Evolutionary conservation across 352 stramenopile genomes (phyloP).

Genomic region (Pythium utonaiense): DNA sequence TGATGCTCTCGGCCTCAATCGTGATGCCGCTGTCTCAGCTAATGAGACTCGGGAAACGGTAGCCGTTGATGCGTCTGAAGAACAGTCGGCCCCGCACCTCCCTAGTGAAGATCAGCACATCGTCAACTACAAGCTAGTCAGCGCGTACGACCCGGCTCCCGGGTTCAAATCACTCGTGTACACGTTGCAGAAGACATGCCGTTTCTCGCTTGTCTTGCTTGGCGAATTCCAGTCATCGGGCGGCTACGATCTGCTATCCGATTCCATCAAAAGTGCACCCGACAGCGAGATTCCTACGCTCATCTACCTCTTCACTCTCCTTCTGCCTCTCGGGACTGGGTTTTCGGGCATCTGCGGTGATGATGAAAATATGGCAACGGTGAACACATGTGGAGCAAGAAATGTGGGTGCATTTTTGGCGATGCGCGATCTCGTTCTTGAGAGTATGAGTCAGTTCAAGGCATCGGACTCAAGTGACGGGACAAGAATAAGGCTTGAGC

Average conservation of each 20-base stretch:
- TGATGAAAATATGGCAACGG: constrained; percentile 36
- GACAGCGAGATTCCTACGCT: constrained; percentile 42
- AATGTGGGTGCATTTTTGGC: constrained; percentile 62
- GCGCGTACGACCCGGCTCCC: constrained; percentile 43
- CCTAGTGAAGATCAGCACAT: constrained; percentile 1
- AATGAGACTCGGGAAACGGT: constrained; percentile 7
- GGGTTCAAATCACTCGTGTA: constrained; percentile 55
- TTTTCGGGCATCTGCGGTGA: constrained; percentile 34
- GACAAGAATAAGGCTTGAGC: constrained; percentile 28
- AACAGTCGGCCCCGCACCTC: neutral
- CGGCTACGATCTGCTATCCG: constrained; percentile 53
- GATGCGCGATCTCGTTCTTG: constrained; percentile 64
- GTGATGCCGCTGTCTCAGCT: neutral
- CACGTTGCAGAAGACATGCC: constrained; percentile 59
- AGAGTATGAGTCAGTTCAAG: constrained; percentile 37
- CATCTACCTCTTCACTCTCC: constrained; percentile 46
- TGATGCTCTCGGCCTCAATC: constrained; percentile 55
- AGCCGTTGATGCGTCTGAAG: neutral
- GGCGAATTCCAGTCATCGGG: constrained; percentile 63
- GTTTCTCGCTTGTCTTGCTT: constrained; percentile 56
- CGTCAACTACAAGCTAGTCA: constrained; percentile 29
- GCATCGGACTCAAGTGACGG: neutral
- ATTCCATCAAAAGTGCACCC: constrained; percentile 34
- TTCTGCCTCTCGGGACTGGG: constrained; percentile 57
- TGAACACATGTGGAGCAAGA: constrained; percentile 43